Evolutionary conservation across 2,329 filamentous ascomycete species (phyloP).

Genomic region (Berkeleyomyces rouxiae): DNA sequence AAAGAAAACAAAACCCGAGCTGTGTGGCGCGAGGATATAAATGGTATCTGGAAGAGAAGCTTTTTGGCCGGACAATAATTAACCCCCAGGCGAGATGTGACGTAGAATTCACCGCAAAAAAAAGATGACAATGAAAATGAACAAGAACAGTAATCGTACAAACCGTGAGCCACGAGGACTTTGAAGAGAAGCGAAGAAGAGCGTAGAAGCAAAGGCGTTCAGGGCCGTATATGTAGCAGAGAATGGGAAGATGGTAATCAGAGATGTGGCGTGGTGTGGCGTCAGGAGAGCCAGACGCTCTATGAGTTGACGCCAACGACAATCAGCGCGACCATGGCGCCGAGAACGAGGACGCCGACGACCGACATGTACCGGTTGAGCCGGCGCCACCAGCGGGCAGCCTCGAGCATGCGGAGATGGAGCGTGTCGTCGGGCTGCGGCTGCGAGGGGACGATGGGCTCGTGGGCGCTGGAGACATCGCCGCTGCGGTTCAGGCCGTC

Average conservation of each 20-base stretch:
- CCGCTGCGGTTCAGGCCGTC: conserved; percentile 21
- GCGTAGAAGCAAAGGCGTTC: conserved; percentile 10
- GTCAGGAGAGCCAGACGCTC: background rate
- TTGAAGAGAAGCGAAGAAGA: conserved; percentile 2
- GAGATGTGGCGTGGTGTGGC: background rate
- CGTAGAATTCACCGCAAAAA: conserved; percentile 11
- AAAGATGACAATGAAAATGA: conserved; percentile 10
- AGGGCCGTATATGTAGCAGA: background rate
- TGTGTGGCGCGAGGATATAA: background rate
- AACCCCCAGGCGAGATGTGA: background rate
- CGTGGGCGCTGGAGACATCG: conserved; percentile 1
- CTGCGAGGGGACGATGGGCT: conserved; percentile 2
- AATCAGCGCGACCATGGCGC: conserved; percentile 33
- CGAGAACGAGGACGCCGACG: conserved; percentile 37
- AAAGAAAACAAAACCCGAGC: background rate
- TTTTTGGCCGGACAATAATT: background rate
- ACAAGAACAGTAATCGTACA: conserved; percentile 6
- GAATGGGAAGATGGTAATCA: conserved; percentile 8
- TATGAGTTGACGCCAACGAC: conserved; percentile 30
- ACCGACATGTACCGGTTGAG: conserved; percentile 43
- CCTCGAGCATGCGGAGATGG: conserved; percentile 22
- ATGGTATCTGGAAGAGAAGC: conserved; percentile 3
- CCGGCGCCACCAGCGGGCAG: conserved; percentile 42
- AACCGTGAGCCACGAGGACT: background rate
- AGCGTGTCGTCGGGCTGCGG: conserved; percentile 6